Evolutionary conservation across 2,329 filamentous ascomycete species (phyloP), one percentile per base, ranked within the genome.

Genomic region (Tolypocladium guangdongense): DNA sequence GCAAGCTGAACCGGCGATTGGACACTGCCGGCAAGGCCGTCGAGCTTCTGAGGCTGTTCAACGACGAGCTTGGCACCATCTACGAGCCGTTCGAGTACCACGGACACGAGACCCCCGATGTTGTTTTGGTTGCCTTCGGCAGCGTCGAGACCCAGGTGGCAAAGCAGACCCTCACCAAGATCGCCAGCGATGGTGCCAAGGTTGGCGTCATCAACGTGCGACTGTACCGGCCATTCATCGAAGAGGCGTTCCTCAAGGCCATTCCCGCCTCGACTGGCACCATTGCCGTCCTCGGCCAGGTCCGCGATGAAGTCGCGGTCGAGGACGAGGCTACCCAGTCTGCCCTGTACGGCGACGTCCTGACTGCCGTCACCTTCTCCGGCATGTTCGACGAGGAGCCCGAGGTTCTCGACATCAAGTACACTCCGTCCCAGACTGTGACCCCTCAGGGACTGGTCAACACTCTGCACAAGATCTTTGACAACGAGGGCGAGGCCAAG

Each of bases 21-120:
- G 86, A 88, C 67, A 76, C 78, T 43, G 86, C 88, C 52, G 86
- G 83, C 57, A 90, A 87, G 71, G 76, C 84, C n/a, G 69, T 84
- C 46, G 82, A 83, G 60, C 73, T 92, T 8, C 74, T 95, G 50
- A 78, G 82, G 58, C 79, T 85, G 24, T 84, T 95, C 72, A 99
- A 97, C 71, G 82, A 83, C 57, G 90, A 97, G 74, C 83, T 99
- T 27, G 93, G 92, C 55, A 97, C 93, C 46, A 84, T 92, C 59
- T 99, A 99, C 68, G 81, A 86, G 63, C 83, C 90, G 7, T 99
- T 97, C 62, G 93, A 99, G 73, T 99, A 99, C 74, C 81, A 86
- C 63, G 93, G 93, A 27, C 90, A 97, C 66, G 75, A 81, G 49
- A 75, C 83, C 45, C 83, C 93, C 4, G 87, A 92, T 59, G 83